Evolutionary conservation across 257 asterid species (phyloP), one percentile per base, ranked within the genome.

Genomic region (Asclepias syriaca): DNA sequence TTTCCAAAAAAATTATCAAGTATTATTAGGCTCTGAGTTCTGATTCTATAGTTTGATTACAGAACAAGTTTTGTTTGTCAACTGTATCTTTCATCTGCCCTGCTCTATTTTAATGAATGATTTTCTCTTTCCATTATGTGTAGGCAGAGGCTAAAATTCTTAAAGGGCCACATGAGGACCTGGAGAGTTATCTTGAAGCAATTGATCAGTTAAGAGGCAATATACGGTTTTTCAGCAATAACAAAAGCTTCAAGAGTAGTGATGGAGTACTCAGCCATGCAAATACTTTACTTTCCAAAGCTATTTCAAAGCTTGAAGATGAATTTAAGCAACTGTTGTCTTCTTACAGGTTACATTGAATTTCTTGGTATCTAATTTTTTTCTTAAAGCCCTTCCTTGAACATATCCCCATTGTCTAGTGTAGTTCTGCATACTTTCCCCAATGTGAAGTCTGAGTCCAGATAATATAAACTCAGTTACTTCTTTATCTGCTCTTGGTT

Each of bases 101-200:
- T 54, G 15, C 51, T 18, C 18, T 40, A 8, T 50, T 50, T 21
- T 18, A 60, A 16, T 45, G 34, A 50, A 60, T 32, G 13, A 22
- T 43, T 6, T 65, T 68, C 54, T 37, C 34, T 10, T 82, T 4
- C 67, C 54, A 61, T 72, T 55, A 48, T 65, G 22, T 79, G 77
- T 77, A 95, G 99, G 99, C 97, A 19, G 99, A 95, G 84, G 95
- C 89, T 68, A 95, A 92, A 85, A 95, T 95, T 84, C 91, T 91
- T 59, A 91, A 90, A 81, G 99, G 99, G 69, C 99, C 99, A 61
- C 97, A 89, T 53, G 99, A 92, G 78, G 98, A 95, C 83, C 92
- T 95, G 50, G 99, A 92, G 78, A 90, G 94, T 83, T 95, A 95
- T 79, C 98, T 95, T 77, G 82, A 87, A 83, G 99, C 99, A 67